Evolutionary conservation across 345 rosid species (phyloP).

Genomic region (Trapa bicornis): DNA sequence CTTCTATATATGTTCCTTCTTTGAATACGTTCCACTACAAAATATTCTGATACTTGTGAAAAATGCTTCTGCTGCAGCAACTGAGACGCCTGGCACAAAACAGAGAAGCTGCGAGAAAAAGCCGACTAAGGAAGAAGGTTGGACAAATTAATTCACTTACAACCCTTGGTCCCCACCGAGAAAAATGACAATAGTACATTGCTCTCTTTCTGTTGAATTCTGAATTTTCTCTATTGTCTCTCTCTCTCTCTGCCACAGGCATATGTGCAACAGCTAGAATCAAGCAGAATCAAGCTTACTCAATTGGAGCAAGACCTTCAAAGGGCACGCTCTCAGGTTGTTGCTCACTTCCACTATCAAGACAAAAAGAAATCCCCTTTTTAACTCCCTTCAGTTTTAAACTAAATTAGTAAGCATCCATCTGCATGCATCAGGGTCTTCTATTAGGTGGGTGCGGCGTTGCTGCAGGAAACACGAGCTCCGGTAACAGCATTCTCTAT

Average conservation of each 20-base stretch:
- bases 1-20: too few relatives aligned
- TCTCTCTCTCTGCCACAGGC: conserved; percentile 32
- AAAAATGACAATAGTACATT: neutral
- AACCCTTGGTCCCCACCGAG: neutral
- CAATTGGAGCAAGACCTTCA: conserved; percentile 97
- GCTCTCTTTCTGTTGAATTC: neutral
- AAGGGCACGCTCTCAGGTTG: conserved; percentile 86
- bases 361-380: too few relatives aligned
- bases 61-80: conserved; percentile 38
- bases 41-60: neutral
- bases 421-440: conserved; percentile 40
- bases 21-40: neutral
- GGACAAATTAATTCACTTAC: neutral
- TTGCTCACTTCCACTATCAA: neutral
- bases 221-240: neutral
- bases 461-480: conserved; percentile 58
- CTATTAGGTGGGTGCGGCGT: conserved; percentile 70
- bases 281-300: conserved; percentile 75
- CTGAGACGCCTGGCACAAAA: conserved; percentile 95
- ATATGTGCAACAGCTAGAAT: conserved; percentile 91
- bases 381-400: neutral
- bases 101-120: conserved; percentile 99
- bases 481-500: conserved; percentile 28
- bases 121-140: conserved; percentile 94
- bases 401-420: neutral